A percentile compares a stretch with the other conserved stretches of the same genome.
phyloP scores from a whole-genome alignment of 805 yeast genomes.

The Cyberlindnera suaveolens region DNA sequence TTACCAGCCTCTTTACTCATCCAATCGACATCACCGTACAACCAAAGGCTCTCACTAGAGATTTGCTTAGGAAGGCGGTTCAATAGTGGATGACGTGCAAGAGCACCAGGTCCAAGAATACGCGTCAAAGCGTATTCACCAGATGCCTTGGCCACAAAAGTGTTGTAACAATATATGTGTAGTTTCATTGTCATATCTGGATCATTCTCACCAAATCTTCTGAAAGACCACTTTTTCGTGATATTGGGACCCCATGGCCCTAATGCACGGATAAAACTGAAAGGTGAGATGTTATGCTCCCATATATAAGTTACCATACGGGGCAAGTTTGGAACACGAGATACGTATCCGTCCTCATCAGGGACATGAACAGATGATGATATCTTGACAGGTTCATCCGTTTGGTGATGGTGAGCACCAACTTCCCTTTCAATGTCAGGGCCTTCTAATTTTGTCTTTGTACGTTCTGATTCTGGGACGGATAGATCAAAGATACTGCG shows the following conservation, averaged over 20 bases:
- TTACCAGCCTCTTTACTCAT: slow-evolving; percentile 60
- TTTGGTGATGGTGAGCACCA: slow-evolving; percentile 13
- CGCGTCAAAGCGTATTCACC: slow-evolving; percentile 63
- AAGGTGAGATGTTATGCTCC: slow-evolving; percentile 51
- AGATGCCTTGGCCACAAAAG: slow-evolving; percentile 49
- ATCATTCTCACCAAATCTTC: slow-evolving; percentile 32
- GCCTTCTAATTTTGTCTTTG: slow-evolving; percentile 12
- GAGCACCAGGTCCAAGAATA: slow-evolving; percentile 51
- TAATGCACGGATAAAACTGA: slow-evolving; percentile 38
- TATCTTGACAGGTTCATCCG: slow-evolving; percentile 12
- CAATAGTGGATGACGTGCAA: slow-evolving; percentile 49
- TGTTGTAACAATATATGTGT: slow-evolving; percentile 47
- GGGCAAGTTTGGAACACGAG: slow-evolving; percentile 29
- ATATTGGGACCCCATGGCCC: slow-evolving; percentile 52
- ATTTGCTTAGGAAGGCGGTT: slow-evolving; percentile 41
- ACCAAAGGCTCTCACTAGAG: slow-evolving; percentile 35
- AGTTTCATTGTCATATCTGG: slow-evolving; percentile 31
- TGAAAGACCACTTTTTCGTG: slow-evolving; percentile 50
- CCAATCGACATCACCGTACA: slow-evolving; percentile 69
- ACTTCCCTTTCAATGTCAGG: slow-evolving; percentile 29
- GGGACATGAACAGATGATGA: slow-evolving; percentile 22
- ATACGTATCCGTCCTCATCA: slow-evolving; percentile 28
- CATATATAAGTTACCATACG: slow-evolving; percentile 38
- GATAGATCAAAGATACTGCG: slow-evolving; percentile 35
- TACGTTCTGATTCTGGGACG: neutral